Evolutionary conservation across 129 eudicot genomes (phyloP).

Genomic region (Kitagawia praeruptora): DNA sequence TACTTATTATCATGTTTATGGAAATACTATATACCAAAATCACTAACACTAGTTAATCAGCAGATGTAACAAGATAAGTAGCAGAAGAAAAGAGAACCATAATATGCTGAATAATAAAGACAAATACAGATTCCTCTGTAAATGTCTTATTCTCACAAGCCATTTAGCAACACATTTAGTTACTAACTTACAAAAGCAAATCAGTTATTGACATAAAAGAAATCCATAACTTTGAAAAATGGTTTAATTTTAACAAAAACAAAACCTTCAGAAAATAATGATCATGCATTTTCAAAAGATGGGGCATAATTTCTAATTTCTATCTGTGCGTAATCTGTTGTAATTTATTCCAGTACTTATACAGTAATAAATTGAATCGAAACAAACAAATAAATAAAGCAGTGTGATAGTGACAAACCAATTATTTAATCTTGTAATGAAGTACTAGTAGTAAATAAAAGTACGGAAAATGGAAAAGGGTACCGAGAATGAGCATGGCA

Average conservation of each 20-base stretch:
- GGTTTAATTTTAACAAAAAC: background rate
- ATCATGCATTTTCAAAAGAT: background rate
- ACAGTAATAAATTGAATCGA: no score
- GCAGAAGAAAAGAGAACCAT: background rate
- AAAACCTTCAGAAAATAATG: background rate
- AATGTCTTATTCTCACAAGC: background rate
- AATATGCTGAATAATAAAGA: background rate
- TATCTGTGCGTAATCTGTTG: no score
- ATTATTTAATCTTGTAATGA: no score
- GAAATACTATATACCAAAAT: background rate
- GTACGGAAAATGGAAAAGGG: no score
- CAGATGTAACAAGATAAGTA: background rate
- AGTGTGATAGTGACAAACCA: no score
- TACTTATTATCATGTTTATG: background rate
- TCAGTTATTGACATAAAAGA: background rate
- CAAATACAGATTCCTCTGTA: background rate
- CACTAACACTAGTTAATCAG: background rate
- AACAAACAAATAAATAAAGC: no score
- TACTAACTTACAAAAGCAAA: background rate
- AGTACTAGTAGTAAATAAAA: no score
- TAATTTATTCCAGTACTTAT: no score
- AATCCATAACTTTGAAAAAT: background rate
- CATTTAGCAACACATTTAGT: background rate
- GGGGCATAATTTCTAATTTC: background rate
- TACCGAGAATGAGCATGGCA: conserved; percentile 60